Percentiles rank a stretch among this genome's conserved stretches.
These are phyloP conservation scores for Stenocarpella maydis DNA, from an alignment of 2,329 filamentous ascomycete genomes.

Conservation along the genomic window DNA sequence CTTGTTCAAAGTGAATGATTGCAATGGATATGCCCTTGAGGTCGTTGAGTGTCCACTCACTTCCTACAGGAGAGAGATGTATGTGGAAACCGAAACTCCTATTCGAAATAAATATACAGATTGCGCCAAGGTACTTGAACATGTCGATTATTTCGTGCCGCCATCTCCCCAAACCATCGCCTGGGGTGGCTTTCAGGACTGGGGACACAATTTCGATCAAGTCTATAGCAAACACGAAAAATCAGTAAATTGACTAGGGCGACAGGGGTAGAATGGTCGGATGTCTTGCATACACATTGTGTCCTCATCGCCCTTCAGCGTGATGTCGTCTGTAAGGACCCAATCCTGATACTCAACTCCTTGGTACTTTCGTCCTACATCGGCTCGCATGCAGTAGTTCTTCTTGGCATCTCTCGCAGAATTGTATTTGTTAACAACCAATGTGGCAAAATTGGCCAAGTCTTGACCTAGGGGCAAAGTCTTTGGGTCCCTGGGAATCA, in stretches of 20 bases:
- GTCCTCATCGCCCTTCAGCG: not conserved
- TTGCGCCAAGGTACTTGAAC: not conserved
- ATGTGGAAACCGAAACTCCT: not conserved
- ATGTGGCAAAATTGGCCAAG: not conserved
- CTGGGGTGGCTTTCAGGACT: not conserved
- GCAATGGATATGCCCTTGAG: not conserved
- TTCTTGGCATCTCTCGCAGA: not conserved
- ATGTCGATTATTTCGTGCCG: not conserved
- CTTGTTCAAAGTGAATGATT: not conserved
- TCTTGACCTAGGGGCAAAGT: not conserved
- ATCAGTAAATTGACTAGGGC: not conserved
- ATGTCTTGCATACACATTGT: not conserved
- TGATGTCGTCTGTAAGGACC: not conserved
- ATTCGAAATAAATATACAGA: not conserved
- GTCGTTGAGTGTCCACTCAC: not conserved
- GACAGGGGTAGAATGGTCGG: too few species aligned
- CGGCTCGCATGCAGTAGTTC: not conserved
- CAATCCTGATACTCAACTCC: slow-evolving; percentile 6
- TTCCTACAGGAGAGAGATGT: not conserved
- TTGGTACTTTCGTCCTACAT: not conserved
- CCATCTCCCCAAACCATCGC: not conserved
- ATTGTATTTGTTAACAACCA: not conserved
- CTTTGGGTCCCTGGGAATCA: not conserved
- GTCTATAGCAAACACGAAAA: not conserved
- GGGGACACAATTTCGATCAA: slow-evolving; percentile 2